Evolutionary conservation across 129 eudicot species (phyloP), one percentile per base, ranked within the genome.

Genomic region (Helianthus tuberosus): DNA sequence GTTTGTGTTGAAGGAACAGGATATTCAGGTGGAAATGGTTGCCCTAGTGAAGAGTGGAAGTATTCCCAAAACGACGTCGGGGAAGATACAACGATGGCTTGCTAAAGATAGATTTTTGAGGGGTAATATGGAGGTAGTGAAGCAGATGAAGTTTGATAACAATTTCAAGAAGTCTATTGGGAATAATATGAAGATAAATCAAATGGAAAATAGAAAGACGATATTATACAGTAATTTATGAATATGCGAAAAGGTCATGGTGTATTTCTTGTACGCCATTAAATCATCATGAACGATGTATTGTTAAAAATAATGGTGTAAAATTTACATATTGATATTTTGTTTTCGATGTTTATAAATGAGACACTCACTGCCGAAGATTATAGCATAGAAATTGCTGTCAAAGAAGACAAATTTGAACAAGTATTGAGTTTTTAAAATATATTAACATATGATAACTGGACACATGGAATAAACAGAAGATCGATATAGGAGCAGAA

Each of bases 31-130:
- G 5, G 95, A 84, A 11, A 14, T 73, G 29, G 82, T 88, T 51
- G 87, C 75, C 16, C 85, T 91, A 68, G 97, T 86, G 58, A 82
- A 82, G 85, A 77, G 85, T 72, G 91, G 91, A 50, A 81, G 72
- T 78, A 77, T 91, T 48, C 97, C 95, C 2, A 91, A 88, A 79
- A 88, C 97, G 6, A 91, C 95, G 48, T 91, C 97, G 10, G 97
- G 97, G 12, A 91, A 91, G 61, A 59, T 91, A 80, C 89, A 82
- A 47, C 74, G 97, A 82, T 91, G 97, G 97, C 82, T 74, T 48
- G 89, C 97, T 29, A 91, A 84, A 84, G 80, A 86, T 80, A 80
- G 64, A 68, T 63, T 88, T 12, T 68, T 77, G 61, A 76, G 75
- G 32, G 88, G 85, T 8, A n/a, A 72, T 49, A 75, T 86, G 91